phyloP scores from a whole-genome alignment of 1,284 basidiomycete genomes.

The Cutaneotrichosporon sp. region DNA sequence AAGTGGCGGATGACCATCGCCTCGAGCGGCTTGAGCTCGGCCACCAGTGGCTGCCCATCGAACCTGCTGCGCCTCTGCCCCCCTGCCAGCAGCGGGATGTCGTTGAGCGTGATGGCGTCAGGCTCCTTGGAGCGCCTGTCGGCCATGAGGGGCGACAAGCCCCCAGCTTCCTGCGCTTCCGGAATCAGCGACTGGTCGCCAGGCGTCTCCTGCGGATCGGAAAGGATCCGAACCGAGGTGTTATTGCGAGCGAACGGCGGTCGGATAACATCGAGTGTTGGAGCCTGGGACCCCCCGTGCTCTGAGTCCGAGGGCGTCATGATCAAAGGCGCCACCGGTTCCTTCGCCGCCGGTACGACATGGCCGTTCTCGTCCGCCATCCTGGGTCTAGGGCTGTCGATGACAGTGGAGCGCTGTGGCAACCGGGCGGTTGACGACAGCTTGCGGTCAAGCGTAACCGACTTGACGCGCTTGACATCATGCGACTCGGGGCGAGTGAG shows the following conservation, averaged over 20 bases:
- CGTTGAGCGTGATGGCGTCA: slow-evolving; percentile 70
- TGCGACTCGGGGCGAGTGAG: slow-evolving; percentile 54
- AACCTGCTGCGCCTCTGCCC: no score
- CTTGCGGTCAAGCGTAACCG: slow-evolving; percentile 89
- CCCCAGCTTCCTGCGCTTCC: slow-evolving; percentile 54
- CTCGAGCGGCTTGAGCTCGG: slow-evolving; percentile 81
- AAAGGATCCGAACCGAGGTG: slow-evolving; percentile 85
- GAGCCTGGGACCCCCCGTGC: slow-evolving; percentile 23
- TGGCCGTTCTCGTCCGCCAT: slow-evolving; percentile 68
- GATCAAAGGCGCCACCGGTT: slow-evolving; percentile 1
- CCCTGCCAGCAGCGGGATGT: slow-evolving; percentile 76
- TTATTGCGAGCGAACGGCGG: slow-evolving; percentile 78
- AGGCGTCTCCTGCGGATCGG: slow-evolving; percentile 57
- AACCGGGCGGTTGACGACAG: slow-evolving; percentile 81
- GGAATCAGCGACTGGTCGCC: slow-evolving; percentile 61
- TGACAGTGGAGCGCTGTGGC: slow-evolving; percentile 91
- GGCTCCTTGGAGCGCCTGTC: slow-evolving; percentile 11
- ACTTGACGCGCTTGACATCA: slow-evolving; percentile 93
- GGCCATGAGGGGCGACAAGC: neutral
- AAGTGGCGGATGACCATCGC: slow-evolving; percentile 89
- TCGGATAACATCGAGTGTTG: slow-evolving; percentile 59
- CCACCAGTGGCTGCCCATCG: slow-evolving; percentile 74
- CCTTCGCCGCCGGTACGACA: slow-evolving; percentile 44
- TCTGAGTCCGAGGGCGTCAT: slow-evolving; percentile 7
- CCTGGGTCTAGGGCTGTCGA: slow-evolving; percentile 91